These are phyloP conservation scores for Turritis glabra DNA, from an alignment of 345 rosid species.

Conservation along the genomic window DNA sequence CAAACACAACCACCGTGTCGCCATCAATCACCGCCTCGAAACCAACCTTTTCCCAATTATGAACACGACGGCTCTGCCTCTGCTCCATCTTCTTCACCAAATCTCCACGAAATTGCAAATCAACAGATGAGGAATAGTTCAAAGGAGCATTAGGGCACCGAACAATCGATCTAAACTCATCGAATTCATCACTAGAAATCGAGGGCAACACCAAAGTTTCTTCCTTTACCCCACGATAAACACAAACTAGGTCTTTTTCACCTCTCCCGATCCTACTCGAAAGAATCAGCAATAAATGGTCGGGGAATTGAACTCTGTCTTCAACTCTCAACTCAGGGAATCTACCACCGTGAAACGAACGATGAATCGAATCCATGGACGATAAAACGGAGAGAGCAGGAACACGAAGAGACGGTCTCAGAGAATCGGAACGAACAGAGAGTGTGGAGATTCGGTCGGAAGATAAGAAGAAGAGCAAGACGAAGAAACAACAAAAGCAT, in stretches of 20 bases:
- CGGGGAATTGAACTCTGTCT: slow-evolving; percentile 75
- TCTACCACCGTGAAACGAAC: slow-evolving; percentile 39
- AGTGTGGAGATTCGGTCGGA: slow-evolving; percentile 50
- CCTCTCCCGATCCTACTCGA: slow-evolving; percentile 36
- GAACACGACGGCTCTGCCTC: slow-evolving; percentile 34
- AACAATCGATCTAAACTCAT: slow-evolving; percentile 57
- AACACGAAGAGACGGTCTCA: slow-evolving; percentile 63
- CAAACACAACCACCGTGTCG: slow-evolving; percentile 71
- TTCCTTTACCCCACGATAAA: slow-evolving; percentile 47
- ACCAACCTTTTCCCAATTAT: slow-evolving; percentile 68
- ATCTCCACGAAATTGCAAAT: slow-evolving; percentile 51
- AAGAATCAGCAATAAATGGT: slow-evolving; percentile 67
- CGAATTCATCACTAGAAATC: slow-evolving; percentile 60
- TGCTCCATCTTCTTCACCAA: slow-evolving; percentile 34
- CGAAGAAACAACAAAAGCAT: slow-evolving; percentile 58
- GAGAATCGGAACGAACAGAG: slow-evolving; percentile 46
- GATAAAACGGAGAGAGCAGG: slow-evolving; percentile 54
- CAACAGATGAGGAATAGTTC: slow-evolving; percentile 62
- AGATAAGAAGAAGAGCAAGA: slow-evolving; percentile 63
- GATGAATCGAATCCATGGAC: slow-evolving; percentile 50
- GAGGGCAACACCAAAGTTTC: slow-evolving; percentile 36
- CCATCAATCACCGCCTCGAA: slow-evolving; percentile 78
- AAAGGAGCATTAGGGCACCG: slow-evolving; percentile 69
- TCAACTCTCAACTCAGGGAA: slow-evolving; percentile 46
- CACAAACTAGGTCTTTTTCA: slow-evolving; percentile 53